Evolutionary conservation across 768 basidiomycete genomes (phyloP).

Genomic region (Kwoniella heveanensis): DNA sequence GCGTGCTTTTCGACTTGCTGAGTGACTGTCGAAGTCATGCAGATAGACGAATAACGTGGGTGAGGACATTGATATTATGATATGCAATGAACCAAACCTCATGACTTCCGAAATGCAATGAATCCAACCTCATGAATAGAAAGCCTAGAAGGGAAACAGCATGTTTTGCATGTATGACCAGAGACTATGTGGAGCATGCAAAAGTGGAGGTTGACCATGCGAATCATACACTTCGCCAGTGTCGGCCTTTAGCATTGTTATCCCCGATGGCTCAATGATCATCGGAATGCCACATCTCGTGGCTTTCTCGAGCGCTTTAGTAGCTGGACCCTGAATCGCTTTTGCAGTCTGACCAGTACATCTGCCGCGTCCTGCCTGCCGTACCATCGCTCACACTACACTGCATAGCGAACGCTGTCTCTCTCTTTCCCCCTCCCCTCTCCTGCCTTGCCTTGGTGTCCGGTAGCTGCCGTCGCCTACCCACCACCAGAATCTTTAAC

Average conservation of each 20-base stretch:
- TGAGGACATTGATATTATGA: too few species aligned
- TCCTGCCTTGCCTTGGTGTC: background rate
- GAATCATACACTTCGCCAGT: too few species aligned
- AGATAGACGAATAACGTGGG: too few species aligned
- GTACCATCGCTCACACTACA: background rate
- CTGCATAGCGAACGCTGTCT: background rate
- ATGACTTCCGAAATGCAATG: too few species aligned
- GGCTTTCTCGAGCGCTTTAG: background rate
- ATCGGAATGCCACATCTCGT: slow-evolving; percentile 1
- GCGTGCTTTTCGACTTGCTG: too few species aligned
- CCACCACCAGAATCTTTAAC: slow-evolving; percentile 2
- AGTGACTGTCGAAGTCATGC: too few species aligned
- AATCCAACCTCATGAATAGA: too few species aligned
- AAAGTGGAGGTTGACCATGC: slow-evolving; percentile 7
- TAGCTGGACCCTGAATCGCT: slow-evolving; percentile 7
- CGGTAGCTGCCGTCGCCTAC: slow-evolving; percentile 1
- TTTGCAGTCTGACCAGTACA: background rate
- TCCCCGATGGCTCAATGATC: too few species aligned
- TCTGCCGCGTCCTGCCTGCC: background rate
- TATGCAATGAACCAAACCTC: too few species aligned
- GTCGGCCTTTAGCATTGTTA: slow-evolving; percentile 8
- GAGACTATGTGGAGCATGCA: background rate
- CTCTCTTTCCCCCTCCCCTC: background rate
- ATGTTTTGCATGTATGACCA: too few species aligned
- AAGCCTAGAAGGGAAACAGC: too few species aligned